Base-by-base conservation (phyloP, 2,329 filamentous ascomycete species). In the Phialophora verrucosa region DNA sequence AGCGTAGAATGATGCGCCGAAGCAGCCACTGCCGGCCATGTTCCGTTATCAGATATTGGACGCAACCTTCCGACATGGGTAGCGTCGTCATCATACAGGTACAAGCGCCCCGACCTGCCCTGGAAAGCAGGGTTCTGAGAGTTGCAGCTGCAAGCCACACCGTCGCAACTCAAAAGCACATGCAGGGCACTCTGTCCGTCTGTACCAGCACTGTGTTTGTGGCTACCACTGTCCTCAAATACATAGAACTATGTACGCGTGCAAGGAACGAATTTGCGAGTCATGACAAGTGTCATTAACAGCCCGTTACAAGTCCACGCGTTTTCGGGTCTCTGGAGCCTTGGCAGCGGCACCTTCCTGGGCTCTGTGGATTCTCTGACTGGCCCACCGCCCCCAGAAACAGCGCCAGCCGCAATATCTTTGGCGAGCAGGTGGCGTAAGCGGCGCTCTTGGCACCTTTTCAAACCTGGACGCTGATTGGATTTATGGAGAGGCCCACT, bases 391-490 rank as follows among this genome's bases (percentile, higher is more conserved):
- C 38, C 32, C 44, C 49, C 17, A 56, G n/a, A 44, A 3, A 44
- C 17, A n/a, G 17, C 17, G 38, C 17, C 44, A 17, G 44, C 57
- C 42, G 35, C 59, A 61, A 53, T 51, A 42, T 61, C 59, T 61
- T 61, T 61, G 49, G 59, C 59, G 59, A 61, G 23, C 17, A 42
- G 53, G 59, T 20, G 29, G 42, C 54, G 58, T 65, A 54, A 65
- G 63, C 56, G 53, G 63, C 63, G 58, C 29, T 53, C 53, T 65
- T 62, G 63, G 63, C 59, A 35, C 35, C 14, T 27, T 29, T 32
- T 32, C 32, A 23, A 29, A 50, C 58, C 44, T 11, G 35, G 12
- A 14, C 2, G 3, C 23, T 62, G 20, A 51, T 65, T 64, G 63
- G 63, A 10, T 6, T 25, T 44, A 17, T 38, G 12, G 44, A 60